Percentiles rank a stretch among this genome's conserved stretches.
Evolutionary conservation across 306 rosid genomes (phyloP).

Genomic region (Quercus agrifolia): DNA sequence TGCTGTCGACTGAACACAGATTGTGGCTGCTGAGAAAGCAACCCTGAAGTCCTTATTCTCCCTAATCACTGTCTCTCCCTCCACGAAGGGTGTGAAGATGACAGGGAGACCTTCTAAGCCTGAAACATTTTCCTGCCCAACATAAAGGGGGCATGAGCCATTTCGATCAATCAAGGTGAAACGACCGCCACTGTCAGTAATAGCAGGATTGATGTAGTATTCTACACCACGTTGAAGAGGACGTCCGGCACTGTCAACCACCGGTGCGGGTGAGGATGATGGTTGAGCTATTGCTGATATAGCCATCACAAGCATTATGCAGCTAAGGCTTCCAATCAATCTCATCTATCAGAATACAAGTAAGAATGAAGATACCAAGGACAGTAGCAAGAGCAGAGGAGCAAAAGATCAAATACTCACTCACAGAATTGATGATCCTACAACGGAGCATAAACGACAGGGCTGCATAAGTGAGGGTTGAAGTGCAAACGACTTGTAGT

Average conservation of each 20-base stretch:
- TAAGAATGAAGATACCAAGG: too few relatives aligned
- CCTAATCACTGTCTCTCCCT: slow-evolving; percentile 26
- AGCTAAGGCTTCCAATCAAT: slow-evolving; percentile 1
- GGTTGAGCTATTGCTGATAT: slow-evolving; percentile 21
- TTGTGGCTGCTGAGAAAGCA: slow-evolving; percentile 23
- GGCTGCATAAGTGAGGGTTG: too few relatives aligned
- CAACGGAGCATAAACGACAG: too few relatives aligned
- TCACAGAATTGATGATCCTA: too few relatives aligned
- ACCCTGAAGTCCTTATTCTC: slow-evolving; percentile 36
- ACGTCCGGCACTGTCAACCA: slow-evolving; percentile 44
- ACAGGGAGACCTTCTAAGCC: slow-evolving; percentile 26
- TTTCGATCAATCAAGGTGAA: slow-evolving; percentile 40
- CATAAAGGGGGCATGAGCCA: slow-evolving; percentile 35
- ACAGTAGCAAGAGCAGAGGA: too few relatives aligned
- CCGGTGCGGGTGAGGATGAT: slow-evolving; percentile 13
- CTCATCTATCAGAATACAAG: too few relatives aligned
- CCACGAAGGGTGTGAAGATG: slow-evolving; percentile 36
- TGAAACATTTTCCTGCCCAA: slow-evolving; percentile 41
- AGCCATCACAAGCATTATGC: neutral
- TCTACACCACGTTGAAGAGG: slow-evolving; percentile 37
- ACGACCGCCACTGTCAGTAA: slow-evolving; percentile 54
- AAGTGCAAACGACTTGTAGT: too few relatives aligned
- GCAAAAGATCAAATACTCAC: too few relatives aligned
- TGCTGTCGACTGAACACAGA: slow-evolving; percentile 23
- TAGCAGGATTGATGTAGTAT: slow-evolving; percentile 60